Percentiles rank a stretch among this genome's conserved stretches.
Evolutionary conservation across 169 alveolate genomes (phyloP).

Genomic region (Hepatocystis sp.): DNA sequence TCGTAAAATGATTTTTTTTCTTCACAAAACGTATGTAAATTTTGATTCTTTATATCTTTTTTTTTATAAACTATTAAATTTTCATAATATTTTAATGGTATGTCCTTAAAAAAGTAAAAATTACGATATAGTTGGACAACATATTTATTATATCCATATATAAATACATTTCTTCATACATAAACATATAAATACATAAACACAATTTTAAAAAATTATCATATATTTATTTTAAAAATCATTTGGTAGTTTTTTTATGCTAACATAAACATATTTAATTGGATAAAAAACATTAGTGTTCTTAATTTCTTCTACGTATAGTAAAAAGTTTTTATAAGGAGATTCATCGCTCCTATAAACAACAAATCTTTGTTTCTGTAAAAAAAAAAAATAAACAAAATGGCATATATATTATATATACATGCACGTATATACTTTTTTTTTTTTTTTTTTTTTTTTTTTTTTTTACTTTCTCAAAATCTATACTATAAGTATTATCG

Average conservation of each 20-base stretch:
- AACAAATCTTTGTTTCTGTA: slow-evolving; percentile 64
- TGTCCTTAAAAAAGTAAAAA: slow-evolving; percentile 7
- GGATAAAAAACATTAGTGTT: slow-evolving; percentile 49
- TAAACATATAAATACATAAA: not conserved
- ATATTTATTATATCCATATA: not conserved
- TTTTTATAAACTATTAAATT: slow-evolving; percentile 14
- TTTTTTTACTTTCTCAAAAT: slow-evolving; percentile 51
- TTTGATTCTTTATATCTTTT: slow-evolving; percentile 23
- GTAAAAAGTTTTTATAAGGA: slow-evolving; percentile 35
- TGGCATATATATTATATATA: not conserved
- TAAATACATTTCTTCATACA: not conserved
- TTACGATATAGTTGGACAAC: not conserved
- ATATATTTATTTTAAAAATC: not conserved
- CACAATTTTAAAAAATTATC: not conserved
- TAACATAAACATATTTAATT: slow-evolving; percentile 53
- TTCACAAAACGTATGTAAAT: slow-evolving; percentile 31
- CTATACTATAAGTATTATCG: slow-evolving; percentile 36
- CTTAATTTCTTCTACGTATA: slow-evolving; percentile 58
- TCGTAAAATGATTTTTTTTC: slow-evolving; percentile 18
- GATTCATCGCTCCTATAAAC: slow-evolving; percentile 44
- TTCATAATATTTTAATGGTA: slow-evolving; percentile 29
- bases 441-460: not conserved
- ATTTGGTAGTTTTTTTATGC: slow-evolving; percentile 2
- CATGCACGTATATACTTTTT: not conserved
- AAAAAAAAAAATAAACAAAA: not conserved